Evolutionary conservation across 1,139 yeast genomes (phyloP).

Genomic region (Diutina mesorugosa): DNA sequence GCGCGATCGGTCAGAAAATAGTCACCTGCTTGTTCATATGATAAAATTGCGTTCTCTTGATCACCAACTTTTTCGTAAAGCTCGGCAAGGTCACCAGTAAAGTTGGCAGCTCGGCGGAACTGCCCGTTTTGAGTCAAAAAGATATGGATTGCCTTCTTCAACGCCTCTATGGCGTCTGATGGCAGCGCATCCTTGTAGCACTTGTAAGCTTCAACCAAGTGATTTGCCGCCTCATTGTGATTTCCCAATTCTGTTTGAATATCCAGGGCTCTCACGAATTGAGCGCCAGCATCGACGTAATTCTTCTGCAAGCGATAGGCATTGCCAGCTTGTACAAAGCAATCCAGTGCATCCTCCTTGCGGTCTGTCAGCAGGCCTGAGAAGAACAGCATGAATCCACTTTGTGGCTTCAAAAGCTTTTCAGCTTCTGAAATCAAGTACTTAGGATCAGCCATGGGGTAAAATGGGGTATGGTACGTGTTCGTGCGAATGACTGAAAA

Average conservation of each 20-base stretch:
- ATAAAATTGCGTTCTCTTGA: conserved; percentile 50
- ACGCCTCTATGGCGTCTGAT: conserved; percentile 63
- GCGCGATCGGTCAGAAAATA: conserved; percentile 94
- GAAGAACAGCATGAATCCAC: conserved; percentile 61
- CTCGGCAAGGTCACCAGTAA: conserved; percentile 81
- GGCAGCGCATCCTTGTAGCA: conserved; percentile 67
- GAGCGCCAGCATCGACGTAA: conserved; percentile 60
- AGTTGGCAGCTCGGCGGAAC: conserved; percentile 92
- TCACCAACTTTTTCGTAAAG: conserved; percentile 69
- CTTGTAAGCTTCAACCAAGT: conserved; percentile 84
- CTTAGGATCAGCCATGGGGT: conserved; percentile 19
- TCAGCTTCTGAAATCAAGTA: conserved; percentile 31
- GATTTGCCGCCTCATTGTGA: conserved; percentile 86
- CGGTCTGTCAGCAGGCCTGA: conserved; percentile 60
- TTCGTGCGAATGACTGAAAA: neutral
- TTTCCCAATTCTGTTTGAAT: conserved; percentile 64
- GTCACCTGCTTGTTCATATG: conserved; percentile 91
- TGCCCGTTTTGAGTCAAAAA: conserved; percentile 81
- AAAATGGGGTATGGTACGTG: neutral
- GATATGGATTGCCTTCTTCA: conserved; percentile 66
- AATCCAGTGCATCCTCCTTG: conserved; percentile 85
- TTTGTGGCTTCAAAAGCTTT: conserved; percentile 42
- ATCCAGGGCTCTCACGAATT: conserved; percentile 77
- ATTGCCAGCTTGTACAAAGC: conserved; percentile 85
- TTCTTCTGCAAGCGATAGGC: conserved; percentile 68